phyloP scores from a whole-genome alignment of 2,329 filamentous ascomycete species.

The Scedosporium aurantiacum region DNA sequence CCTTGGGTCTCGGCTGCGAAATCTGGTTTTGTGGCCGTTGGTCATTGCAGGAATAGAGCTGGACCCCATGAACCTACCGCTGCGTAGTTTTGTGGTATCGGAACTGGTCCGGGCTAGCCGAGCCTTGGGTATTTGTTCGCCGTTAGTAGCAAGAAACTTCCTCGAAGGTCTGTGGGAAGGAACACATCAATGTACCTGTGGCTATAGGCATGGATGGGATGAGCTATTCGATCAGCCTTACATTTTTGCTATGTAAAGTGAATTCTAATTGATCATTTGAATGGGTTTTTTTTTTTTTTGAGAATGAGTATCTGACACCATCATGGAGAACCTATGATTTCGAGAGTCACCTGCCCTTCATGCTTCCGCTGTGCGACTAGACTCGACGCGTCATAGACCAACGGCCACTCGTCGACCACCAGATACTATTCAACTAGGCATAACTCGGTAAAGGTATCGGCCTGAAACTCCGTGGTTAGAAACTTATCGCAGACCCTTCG shows the following conservation, averaged over 20 bases:
- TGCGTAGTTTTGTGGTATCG: background rate
- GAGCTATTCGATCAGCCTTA: background rate
- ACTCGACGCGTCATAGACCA: background rate
- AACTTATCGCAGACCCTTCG: slow-evolving; percentile 7
- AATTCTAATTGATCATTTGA: too few relatives aligned
- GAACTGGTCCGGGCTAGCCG: background rate
- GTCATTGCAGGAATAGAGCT: background rate
- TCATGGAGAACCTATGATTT: too few relatives aligned
- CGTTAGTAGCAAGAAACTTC: background rate
- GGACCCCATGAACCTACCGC: background rate
- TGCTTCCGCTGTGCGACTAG: too few relatives aligned
- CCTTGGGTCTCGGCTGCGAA: background rate
- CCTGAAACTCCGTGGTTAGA: slow-evolving; percentile 25
- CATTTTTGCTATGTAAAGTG: background rate
- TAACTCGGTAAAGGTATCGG: slow-evolving; percentile 19
- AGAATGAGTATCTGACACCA: too few relatives aligned
- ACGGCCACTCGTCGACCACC: slow-evolving; percentile 17
- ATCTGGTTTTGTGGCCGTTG: background rate
- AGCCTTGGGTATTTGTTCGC: background rate
- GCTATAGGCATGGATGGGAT: background rate
- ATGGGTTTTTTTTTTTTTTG: too few relatives aligned
- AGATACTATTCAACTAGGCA: slow-evolving; percentile 17
- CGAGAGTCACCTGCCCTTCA: too few relatives aligned
- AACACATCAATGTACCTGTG: background rate
- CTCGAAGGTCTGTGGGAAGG: background rate